Conservation (phyloP, 2,329 filamentous ascomycete species). For the Xylariomycetidae sp. region DNA sequence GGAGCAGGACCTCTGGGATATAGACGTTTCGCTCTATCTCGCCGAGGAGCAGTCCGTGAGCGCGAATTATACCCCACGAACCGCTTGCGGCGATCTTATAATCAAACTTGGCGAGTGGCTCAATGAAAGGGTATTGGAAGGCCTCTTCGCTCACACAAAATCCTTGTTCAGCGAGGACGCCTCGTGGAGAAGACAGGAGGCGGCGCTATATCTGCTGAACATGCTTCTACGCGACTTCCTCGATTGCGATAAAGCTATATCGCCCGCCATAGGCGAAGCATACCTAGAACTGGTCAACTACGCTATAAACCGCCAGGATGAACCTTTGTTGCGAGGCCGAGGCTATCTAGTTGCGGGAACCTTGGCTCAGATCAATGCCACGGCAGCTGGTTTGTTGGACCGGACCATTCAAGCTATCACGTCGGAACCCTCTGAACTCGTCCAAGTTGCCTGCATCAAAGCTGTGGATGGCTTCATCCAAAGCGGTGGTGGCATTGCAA, state of each 20-base stretch:
- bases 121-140: constrained; percentile 68
- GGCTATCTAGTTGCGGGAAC: constrained; percentile 83
- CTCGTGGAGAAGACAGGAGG: constrained; percentile 66
- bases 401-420: constrained; percentile 71
- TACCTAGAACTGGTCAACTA: constrained; percentile 79
- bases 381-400: constrained; percentile 63
- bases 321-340: constrained; percentile 76
- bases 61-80: constrained; percentile 92
- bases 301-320: constrained; percentile 63
- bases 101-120: constrained; percentile 94
- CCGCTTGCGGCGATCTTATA: constrained; percentile 84
- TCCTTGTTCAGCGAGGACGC: constrained; percentile 60
- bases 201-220: constrained; percentile 79
- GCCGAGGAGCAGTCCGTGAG: constrained; percentile 94
- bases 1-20: constrained; percentile 93
- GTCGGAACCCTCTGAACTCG: constrained; percentile 75
- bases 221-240: constrained; percentile 79
- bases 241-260: constrained; percentile 70
- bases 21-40: constrained; percentile 91
- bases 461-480: constrained; percentile 67
- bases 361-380: constrained; percentile 64
- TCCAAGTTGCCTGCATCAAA: constrained; percentile 88
- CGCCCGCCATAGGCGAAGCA: constrained; percentile 62
- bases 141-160: constrained; percentile 72
- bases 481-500: constrained; percentile 44